Evolutionary conservation across 768 basidiomycete genomes (phyloP).

Genomic region (Megacollybia marginata): DNA sequence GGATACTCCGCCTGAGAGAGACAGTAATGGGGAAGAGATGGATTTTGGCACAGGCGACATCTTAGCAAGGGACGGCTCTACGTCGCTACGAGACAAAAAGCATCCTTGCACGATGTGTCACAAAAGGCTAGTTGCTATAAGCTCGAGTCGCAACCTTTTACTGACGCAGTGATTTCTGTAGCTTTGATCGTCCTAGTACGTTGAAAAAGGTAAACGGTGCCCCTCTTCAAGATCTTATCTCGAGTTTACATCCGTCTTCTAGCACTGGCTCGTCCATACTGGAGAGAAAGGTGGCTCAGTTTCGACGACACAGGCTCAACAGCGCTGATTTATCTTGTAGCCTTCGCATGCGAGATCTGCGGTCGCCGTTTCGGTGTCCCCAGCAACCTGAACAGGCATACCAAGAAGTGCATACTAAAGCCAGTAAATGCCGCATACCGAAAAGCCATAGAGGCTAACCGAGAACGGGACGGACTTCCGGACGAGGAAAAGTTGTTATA

Average conservation of each 20-base stretch:
- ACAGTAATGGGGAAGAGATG: background rate
- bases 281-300: slow-evolving; percentile 65
- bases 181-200: slow-evolving; percentile 60
- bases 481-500: background rate
- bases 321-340: slow-evolving; percentile 25
- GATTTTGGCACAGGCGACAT: background rate
- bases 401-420: slow-evolving; percentile 58
- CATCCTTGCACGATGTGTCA: slow-evolving; percentile 81
- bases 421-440: slow-evolving; percentile 36
- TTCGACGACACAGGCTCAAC: background rate
- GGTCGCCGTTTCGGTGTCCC: slow-evolving; percentile 77
- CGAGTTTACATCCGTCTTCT: background rate
- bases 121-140: slow-evolving; percentile 44
- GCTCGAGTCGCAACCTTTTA: slow-evolving; percentile 5
- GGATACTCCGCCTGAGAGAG: background rate
- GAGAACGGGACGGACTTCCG: background rate
- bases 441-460: background rate
- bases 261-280: slow-evolving; percentile 81
- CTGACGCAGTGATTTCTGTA: slow-evolving; percentile 8
- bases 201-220: slow-evolving; percentile 52
- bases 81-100: slow-evolving; percentile 51
- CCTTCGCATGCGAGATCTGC: slow-evolving; percentile 73
- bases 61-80: background rate
- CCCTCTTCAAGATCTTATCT: slow-evolving; percentile 2
- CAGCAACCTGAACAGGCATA: slow-evolving; percentile 76